Percentiles rank a stretch among this genome's conserved stretches.
phyloP scores from a whole-genome alignment of 2,329 filamentous ascomycete species.

The Botryotinia narcissicola region DNA sequence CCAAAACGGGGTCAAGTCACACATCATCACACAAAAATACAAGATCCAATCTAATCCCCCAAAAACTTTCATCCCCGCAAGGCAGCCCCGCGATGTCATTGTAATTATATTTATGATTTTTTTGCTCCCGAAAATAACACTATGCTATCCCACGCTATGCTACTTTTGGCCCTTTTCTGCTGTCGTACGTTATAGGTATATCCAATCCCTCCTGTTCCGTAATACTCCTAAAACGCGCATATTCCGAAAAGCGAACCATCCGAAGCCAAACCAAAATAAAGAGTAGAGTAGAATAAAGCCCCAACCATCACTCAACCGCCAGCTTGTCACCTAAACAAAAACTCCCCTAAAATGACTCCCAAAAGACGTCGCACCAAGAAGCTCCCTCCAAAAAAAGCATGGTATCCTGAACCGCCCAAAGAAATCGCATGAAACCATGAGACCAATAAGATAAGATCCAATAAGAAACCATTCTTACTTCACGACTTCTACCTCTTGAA shows the following conservation, averaged over 20 bases:
- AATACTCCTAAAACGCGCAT: not conserved
- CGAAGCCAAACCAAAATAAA: not conserved
- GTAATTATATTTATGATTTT: not conserved
- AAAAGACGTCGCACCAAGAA: not conserved
- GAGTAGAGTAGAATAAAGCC: conserved; percentile 3
- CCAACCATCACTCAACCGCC: not conserved
- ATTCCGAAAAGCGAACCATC: not conserved
- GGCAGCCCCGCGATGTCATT: not conserved
- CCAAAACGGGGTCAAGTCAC: not conserved
- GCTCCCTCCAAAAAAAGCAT: not conserved
- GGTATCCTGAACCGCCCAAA: not conserved
- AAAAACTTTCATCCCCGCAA: not conserved
- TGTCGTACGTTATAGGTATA: not conserved
- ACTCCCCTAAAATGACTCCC: not conserved
- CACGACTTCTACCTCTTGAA: conserved; percentile 44
- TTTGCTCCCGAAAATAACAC: not conserved
- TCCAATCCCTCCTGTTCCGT: not conserved
- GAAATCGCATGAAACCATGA: not conserved
- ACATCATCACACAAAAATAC: not conserved
- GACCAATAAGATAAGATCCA: not conserved
- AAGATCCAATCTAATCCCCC: not conserved
- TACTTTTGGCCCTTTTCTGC: not conserved
- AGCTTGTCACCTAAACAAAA: not conserved
- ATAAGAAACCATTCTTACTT: not conserved
- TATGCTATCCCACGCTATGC: not conserved